Evolutionary conservation across 2,329 filamentous ascomycete genomes (phyloP).

Genomic region (Tolypocladium ovalisporum): DNA sequence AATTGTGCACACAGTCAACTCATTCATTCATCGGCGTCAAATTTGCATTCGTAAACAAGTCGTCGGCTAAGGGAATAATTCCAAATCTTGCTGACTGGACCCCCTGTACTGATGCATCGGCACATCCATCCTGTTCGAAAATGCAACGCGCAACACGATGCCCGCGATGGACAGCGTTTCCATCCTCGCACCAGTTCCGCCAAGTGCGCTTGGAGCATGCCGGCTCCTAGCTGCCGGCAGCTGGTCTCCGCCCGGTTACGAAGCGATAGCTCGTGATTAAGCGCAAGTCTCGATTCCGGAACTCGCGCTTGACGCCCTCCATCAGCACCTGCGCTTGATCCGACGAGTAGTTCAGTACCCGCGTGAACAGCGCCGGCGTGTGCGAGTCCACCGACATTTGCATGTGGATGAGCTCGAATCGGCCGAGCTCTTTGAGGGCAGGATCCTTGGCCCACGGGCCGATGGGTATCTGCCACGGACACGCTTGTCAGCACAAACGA

Average conservation of each 20-base stretch:
- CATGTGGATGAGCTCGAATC: constrained; percentile 26
- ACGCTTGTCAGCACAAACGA: not conserved
- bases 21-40: not conserved
- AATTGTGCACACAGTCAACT: not conserved
- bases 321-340: constrained; percentile 30
- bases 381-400: constrained; percentile 31
- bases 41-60: not conserved
- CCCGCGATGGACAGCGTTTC: too few species aligned
- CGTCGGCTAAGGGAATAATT: not conserved
- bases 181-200: too few species aligned
- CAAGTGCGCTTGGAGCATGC: not conserved
- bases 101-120: too few species aligned
- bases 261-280: constrained; percentile 24
- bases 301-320: constrained; percentile 27
- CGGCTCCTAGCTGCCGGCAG: not conserved
- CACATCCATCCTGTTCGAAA: too few species aligned
- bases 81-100: not conserved
- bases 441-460: constrained; percentile 26
- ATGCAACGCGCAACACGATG: too few species aligned
- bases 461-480: constrained; percentile 22
- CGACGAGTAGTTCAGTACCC: constrained; percentile 24
- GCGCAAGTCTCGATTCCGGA: constrained; percentile 20
- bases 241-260: constrained; percentile 16
- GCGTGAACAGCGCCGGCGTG: constrained; percentile 26
- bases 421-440: constrained; percentile 23